phyloP scores from a whole-genome alignment of 1,139 yeast genomes.

The Yamadazyma atmosphaerica region DNA sequence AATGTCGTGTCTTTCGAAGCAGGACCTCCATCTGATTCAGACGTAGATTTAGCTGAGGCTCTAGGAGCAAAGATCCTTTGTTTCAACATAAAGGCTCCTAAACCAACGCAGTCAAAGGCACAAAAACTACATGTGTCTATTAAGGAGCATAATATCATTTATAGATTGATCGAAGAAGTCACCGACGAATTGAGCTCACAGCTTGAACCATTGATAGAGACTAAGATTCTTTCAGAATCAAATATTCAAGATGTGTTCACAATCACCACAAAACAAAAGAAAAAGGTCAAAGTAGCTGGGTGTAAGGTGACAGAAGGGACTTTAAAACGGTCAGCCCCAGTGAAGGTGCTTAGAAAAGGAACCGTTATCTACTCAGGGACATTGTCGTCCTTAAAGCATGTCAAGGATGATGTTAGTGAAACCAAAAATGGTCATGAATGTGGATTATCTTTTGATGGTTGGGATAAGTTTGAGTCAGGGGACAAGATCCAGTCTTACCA shows the following conservation, averaged over 20 bases:
- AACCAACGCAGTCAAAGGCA: conserved; percentile 65
- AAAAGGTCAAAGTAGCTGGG: conserved; percentile 74
- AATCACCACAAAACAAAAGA: conserved; percentile 53
- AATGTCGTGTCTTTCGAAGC: conserved; percentile 72
- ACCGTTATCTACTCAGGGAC: conserved; percentile 64
- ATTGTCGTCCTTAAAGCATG: conserved; percentile 74
- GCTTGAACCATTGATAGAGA: conserved; percentile 68
- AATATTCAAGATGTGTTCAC: conserved; percentile 71
- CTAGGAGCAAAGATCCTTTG: conserved; percentile 74
- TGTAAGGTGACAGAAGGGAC: conserved; percentile 77
- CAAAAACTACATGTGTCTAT: conserved; percentile 58
- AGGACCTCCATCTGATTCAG: conserved; percentile 83
- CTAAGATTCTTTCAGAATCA: conserved; percentile 67
- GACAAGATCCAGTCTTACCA: conserved; percentile 77
- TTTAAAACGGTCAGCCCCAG: conserved; percentile 56
- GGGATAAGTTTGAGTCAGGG: conserved; percentile 73
- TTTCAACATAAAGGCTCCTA: conserved; percentile 73
- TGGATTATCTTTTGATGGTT: conserved; percentile 73
- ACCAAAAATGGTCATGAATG: conserved; percentile 88
- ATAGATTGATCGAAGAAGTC: conserved; percentile 84
- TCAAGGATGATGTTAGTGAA: conserved; percentile 76
- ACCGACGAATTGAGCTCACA: conserved; percentile 60
- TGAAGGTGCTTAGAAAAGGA: conserved; percentile 63
- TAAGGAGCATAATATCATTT: conserved; percentile 74
- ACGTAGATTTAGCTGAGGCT: conserved; percentile 77